phyloP scores from a whole-genome alignment of 202 grass and related monocot species.

The Saccharum hybrid region DNA sequence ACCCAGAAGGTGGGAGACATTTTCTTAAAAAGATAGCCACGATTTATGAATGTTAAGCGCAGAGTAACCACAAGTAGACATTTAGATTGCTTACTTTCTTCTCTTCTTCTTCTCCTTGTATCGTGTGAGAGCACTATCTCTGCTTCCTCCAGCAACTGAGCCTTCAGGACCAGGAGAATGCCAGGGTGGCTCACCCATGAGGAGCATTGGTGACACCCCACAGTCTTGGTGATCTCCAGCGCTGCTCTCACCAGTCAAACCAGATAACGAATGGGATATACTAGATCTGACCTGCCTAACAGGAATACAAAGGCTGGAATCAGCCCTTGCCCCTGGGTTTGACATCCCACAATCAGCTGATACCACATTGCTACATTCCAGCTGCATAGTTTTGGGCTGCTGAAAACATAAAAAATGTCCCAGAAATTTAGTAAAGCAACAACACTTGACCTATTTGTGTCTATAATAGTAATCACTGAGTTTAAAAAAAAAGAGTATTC shows the following conservation, averaged over 20 bases:
- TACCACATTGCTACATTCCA: conserved; percentile 55
- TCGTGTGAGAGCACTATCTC: conserved; percentile 75
- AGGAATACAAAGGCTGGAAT: conserved; percentile 71
- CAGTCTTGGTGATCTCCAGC: conserved; percentile 88
- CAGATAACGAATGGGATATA: conserved; percentile 80
- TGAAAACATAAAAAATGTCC: conserved; percentile 38
- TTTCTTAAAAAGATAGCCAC: conserved; percentile 1
- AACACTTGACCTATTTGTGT: conserved; percentile 14
- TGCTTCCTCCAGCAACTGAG: conserved; percentile 60
- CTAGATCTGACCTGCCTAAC: conserved; percentile 64
- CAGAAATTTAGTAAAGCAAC: conserved; percentile 32
- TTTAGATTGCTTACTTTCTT: conserved; percentile 68
- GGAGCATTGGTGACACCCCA: conserved; percentile 63
- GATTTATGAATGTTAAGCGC: conserved; percentile 13
- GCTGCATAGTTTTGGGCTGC: conserved; percentile 57
- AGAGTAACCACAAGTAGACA: not conserved
- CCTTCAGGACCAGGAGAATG: conserved; percentile 60
- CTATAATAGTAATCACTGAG: conserved; percentile 12
- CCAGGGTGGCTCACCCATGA: conserved; percentile 75
- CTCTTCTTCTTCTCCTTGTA: conserved; percentile 98
- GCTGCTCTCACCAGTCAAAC: conserved; percentile 87
- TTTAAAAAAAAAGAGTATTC: not conserved
- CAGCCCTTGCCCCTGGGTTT: conserved; percentile 56
- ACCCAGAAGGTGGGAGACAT: not conserved
- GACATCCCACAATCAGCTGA: conserved; percentile 68